A percentile compares a stretch with the other conserved stretches of the same genome.
phyloP scores from a whole-genome alignment of 2,329 filamentous ascomycete species.

The Claviceps pusilla region DNA sequence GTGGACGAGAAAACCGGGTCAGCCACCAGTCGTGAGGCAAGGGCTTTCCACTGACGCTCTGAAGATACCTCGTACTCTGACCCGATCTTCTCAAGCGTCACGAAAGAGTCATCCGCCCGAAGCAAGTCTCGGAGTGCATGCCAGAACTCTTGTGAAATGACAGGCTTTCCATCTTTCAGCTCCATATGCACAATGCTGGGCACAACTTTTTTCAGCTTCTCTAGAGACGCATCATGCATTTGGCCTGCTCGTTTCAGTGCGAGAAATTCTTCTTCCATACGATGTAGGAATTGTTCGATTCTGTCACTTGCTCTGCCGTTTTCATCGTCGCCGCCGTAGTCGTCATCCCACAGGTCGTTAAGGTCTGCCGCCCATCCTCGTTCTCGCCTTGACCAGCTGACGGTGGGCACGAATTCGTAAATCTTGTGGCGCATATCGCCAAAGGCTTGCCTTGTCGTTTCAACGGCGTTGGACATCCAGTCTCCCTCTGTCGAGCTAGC shows the following conservation, averaged over 20 bases:
- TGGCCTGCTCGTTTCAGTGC: slow-evolving; percentile 15
- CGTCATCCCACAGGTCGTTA: slow-evolving; percentile 7
- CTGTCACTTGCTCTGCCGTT: slow-evolving; percentile 9
- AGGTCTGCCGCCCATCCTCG: slow-evolving; percentile 8
- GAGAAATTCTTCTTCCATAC: slow-evolving; percentile 17
- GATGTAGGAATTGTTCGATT: slow-evolving; percentile 12
- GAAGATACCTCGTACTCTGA: slow-evolving; percentile 25
- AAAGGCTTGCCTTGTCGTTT: slow-evolving; percentile 3
- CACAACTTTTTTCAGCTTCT: slow-evolving; percentile 33
- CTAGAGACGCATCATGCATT: slow-evolving; percentile 23
- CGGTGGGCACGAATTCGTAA: slow-evolving; percentile 11
- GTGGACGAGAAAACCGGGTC: slow-evolving; percentile 17
- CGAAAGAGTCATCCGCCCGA: slow-evolving; percentile 29
- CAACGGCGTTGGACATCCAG: slow-evolving; percentile 3
- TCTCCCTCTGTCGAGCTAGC: slow-evolving; percentile 1
- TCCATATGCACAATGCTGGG: slow-evolving; percentile 43
- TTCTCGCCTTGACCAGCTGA: slow-evolving; percentile 14
- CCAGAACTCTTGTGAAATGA: slow-evolving; percentile 52
- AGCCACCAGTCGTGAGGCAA: slow-evolving; percentile 26
- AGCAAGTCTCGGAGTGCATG: slow-evolving; percentile 44
- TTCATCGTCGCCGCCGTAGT: slow-evolving; percentile 4
- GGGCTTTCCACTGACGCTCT: slow-evolving; percentile 31
- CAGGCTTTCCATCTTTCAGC: slow-evolving; percentile 33
- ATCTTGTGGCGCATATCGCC: slow-evolving; percentile 8
- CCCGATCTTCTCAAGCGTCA: slow-evolving; percentile 28